Base-by-base conservation (phyloP, 164 flowering plant species). In the Umbellularia californica region DNA sequence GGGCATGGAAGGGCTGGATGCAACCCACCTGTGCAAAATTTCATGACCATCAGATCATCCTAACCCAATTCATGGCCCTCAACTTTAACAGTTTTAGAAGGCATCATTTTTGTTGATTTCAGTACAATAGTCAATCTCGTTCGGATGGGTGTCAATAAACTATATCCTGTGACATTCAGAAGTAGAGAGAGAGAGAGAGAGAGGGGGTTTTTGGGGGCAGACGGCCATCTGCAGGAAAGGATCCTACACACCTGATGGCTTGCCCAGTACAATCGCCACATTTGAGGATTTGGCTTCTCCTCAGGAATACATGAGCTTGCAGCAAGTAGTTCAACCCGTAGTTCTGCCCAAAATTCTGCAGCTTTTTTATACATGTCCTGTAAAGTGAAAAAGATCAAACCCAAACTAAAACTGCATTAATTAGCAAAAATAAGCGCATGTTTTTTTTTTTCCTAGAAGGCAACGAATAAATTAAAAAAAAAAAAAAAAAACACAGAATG, bases 191-290 rank as follows among this genome's bases (percentile, higher is more conserved):
- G 47, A 41, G 7, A 47, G 3, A 33, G 63, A 70, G 30, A 5
- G 9, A 70, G 35, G 47, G 47, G 47, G 47, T 5, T 30, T 30
- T 30, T 30, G 35, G 35, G 35, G 35, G 35, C 33, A 30, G 33
- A 30, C 35, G 5, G 35, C 47, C 47, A 41, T 41, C 47, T 41
- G 47, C 10, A 47, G 33, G 65, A 25, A 2, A n/a, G 58, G 19
- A 69, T 23, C 51, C 9, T 14, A 12, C 23, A 63, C 76, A 95
- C 99, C 97, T 95, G 99, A 85, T 95, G 99, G 82, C 90, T 90
- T 70, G 97, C 92, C 99, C 99, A 95, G 83, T 92, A 93, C 63
- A 91, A 75, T 69, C 98, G 84, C 99, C 99, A 95, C 72, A 95
- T 35, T 69, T 90, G 92, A 85, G 90, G 88, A 71, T 88, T 65